Evolutionary conservation across 73 alveolate species (phyloP).

Genomic region (Loxodes magnus): DNA sequence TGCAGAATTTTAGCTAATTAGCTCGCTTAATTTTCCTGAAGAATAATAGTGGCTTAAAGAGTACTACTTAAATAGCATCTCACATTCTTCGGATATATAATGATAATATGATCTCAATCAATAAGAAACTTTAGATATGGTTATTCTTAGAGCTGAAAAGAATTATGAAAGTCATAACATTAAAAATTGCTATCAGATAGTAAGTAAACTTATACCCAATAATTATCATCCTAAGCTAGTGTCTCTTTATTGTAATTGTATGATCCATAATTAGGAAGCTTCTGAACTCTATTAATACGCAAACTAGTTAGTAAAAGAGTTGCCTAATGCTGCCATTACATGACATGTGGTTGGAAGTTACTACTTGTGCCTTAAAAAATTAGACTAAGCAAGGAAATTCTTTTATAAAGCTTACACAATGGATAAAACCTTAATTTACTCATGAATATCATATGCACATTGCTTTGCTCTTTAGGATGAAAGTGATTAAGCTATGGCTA

Average conservation of each 20-base stretch:
- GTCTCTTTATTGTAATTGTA: constrained; percentile 86
- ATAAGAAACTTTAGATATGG: constrained; percentile 62
- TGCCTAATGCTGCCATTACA: constrained; percentile 80
- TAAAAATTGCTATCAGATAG: constrained; percentile 74
- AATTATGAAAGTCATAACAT: constrained; percentile 75
- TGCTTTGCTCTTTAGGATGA: constrained; percentile 95
- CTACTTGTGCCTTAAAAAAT: constrained; percentile 88
- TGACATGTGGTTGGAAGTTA: constrained; percentile 97
- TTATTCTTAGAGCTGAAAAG: constrained; percentile 82
- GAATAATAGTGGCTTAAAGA: constrained; percentile 31
- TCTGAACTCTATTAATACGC: constrained; percentile 93
- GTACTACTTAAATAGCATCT: constrained; percentile 27
- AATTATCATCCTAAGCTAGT: constrained; percentile 80
- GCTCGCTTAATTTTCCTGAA: background rate
- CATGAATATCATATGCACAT: constrained; percentile 96
- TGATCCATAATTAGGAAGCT: constrained; percentile 78
- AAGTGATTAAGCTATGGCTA: constrained; percentile 95
- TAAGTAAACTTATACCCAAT: constrained; percentile 66
- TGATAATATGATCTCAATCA: too few relatives aligned
- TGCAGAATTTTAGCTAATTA: background rate
- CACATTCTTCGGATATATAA: constrained; percentile 35
- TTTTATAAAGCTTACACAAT: constrained; percentile 83
- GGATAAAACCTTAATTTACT: constrained; percentile 88
- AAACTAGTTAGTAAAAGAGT: constrained; percentile 79
- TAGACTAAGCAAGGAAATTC: constrained; percentile 86